Evolutionary conservation across 2,329 filamentous ascomycete species (phyloP).

Genomic region (Tympanopsis confertula): DNA sequence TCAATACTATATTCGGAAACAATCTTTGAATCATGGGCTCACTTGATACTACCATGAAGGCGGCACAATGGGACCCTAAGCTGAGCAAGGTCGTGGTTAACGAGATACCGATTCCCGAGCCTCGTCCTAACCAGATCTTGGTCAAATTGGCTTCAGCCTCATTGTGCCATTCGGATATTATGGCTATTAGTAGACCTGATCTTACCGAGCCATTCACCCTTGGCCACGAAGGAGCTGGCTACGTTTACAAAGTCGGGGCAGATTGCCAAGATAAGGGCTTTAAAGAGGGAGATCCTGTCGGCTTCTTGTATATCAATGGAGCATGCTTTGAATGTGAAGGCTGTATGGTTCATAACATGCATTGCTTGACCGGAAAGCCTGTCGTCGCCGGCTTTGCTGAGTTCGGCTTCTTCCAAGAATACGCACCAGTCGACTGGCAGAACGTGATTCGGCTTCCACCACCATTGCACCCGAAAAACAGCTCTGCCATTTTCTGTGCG

Average conservation of each 20-base stretch:
- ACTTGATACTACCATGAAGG: slow-evolving; percentile 3
- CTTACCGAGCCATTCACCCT: slow-evolving; percentile 15
- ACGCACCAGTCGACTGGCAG: slow-evolving; percentile 30
- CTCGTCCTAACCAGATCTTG: slow-evolving; percentile 25
- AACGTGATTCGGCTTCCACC: slow-evolving; percentile 27
- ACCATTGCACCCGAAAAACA: slow-evolving; percentile 18
- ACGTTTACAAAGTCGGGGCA: slow-evolving; percentile 23
- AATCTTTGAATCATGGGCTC: slow-evolving; percentile 11
- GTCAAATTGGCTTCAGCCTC: slow-evolving; percentile 21
- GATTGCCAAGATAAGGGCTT: slow-evolving; percentile 23
- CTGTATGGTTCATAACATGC: slow-evolving; percentile 29
- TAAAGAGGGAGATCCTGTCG: slow-evolving; percentile 27
- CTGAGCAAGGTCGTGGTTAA: slow-evolving; percentile 24
- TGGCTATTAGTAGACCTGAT: slow-evolving; percentile 12
- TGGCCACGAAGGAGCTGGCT: slow-evolving; percentile 33
- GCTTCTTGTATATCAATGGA: slow-evolving; percentile 30
- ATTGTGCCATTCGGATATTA: slow-evolving; percentile 19
- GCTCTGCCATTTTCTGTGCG: slow-evolving; percentile 34
- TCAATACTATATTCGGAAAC: no score
- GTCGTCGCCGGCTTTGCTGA: slow-evolving; percentile 26
- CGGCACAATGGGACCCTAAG: slow-evolving; percentile 3
- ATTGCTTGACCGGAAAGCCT: slow-evolving; percentile 23
- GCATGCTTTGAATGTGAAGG: slow-evolving; percentile 33
- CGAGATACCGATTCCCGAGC: slow-evolving; percentile 27
- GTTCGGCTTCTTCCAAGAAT: slow-evolving; percentile 31